Base-by-base conservation (phyloP, 225 moss, liverwort and hornwort species). In the Pseudoscleropodium purum region DNA sequence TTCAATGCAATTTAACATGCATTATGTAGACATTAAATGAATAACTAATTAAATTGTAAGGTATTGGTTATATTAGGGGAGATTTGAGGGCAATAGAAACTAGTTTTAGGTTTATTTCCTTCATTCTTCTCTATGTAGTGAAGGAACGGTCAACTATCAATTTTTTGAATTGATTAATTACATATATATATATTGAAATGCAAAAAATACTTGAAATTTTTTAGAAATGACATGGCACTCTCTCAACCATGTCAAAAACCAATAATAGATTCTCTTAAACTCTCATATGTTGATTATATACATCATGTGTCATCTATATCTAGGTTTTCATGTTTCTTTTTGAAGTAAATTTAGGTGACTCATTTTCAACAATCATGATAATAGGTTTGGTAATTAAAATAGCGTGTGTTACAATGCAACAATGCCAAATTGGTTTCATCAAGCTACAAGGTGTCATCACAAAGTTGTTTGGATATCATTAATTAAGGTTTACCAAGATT, bases 301-400 rank as follows among this genome's bases (percentile, higher is more conserved):
- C 4, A 51, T n/a, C n/a, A n/a, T 31, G 2, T 19, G 18, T 75
- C 6, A 31, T 47, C 9, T 31, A 31, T 47, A 4, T 47, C 7
- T 75, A 31, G 4, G 10, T 75, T 10, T 18, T 18, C 17, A 18
- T 47, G 1, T 29, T 73, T 8, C 3, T 27, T 43, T 43, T 10
- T 2, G 8, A 5, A 43, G 17, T 16, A 31, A 75, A 75, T 19
- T 1, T 33, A 20, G 7, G 33, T 75, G 49, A 33, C 0, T 0
- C 2, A 49, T 20, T 31, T 75, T 19, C 6, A 8, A 0, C 0
- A 45, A 1, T 10, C 12, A 33, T 34, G 21, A 51, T 76, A 7
- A 2, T 51, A 10, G 76, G 18, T 76, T 33, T 2, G 6, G 2
- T 75, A 49, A 19, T 5, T 12, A 75, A 33, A 4, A 20, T 7